Base-by-base conservation (phyloP, 352 stramenopile genomes). In the Detonula confervacea region DNA sequence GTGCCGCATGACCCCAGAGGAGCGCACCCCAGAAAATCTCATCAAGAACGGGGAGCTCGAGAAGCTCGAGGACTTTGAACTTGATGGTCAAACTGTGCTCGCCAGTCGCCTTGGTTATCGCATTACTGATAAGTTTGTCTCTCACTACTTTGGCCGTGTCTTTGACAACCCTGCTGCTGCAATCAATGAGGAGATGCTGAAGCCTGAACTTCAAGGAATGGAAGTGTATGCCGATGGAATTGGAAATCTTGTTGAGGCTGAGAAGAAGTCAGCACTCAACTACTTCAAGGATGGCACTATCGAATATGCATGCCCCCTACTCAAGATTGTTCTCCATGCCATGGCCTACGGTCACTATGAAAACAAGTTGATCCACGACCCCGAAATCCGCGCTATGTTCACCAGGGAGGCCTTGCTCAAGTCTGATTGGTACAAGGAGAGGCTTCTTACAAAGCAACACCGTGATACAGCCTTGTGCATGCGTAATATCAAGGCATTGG, bases 301-400 rank as follows among this genome's bases (percentile, higher is more conserved):
- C 37, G 75, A 86, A 33, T 82, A 88, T 77, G 81, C 81, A 1
- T 88, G 81, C 24, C 82, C 82, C 18, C 62, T 80, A 11, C 78
- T 89, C 46, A 63, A 84, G 35, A 81, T 84, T 25, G 54, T 89
- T 24, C 77, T 89, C 35, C 82, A 89, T 63, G 70, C 87, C 35
- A 89, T 89, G 82, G 82, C 78, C 24, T 84, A 89, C 35, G 82
- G 77, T 22, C 64, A 89, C 25, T 89, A 87, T 51, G 72, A 89
- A 35, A 49, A 62, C 0, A 89, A 89, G 39, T 79, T 60, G 25
- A 84, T 89, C 30, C 47, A 87, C 14, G 82, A 89, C 68, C 82
- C 82, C n/a, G 77, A 81, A 33, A 79, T 89, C 22, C 79, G 82
- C 16, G 63, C 67, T 12, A 83, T 87, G 77, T 89, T 89, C 42